Evolutionary conservation across 805 yeast species (phyloP), one percentile per base, ranked within the genome.

Genomic region (Kockiozyma suomiensis): DNA sequence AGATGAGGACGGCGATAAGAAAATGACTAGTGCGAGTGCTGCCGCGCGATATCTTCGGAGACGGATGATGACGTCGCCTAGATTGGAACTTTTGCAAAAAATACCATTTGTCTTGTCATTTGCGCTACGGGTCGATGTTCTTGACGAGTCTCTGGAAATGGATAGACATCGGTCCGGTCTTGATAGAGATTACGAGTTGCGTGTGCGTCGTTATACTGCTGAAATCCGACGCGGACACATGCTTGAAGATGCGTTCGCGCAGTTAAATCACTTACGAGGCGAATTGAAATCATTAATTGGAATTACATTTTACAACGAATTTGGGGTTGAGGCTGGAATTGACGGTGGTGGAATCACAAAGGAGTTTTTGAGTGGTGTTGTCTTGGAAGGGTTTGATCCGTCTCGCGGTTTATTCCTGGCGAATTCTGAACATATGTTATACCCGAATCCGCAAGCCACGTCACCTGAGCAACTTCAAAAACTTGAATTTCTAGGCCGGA

Each of bases 321-420:
- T 85, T 74, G 96, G 92, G 1, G 81, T 77, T 37, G 98, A 93
- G 71, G 90, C 86, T 0, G 99, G 99, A 0, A 87, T 93, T 45
- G 99, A 93, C 72, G 99, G 99, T 6, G 99, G 98, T 12, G 99
- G 99, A 1, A 77, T 93, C 25, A 92, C 97, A 0, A 92, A 93
- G 71, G 99, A 93, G 69, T 85, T 94, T 64, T 75, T 93, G 56
- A 90, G 93, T 1, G 78, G 86, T 52, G 85, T 90, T 0, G 82
- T 86, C 1, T 76, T 75, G 3, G 89, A 87, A 64, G 92, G 88
- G 0, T 89, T 93, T 68, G 74, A 77, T 32, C 74, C 78, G 3
- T 69, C 64, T 6, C 66, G 41, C 4, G 69, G 74, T 1, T 68
- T 82, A 5, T 84, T 84, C 60, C 69, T 72, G 6, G 76, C 76